Conservation (phyloP, 2,329 filamentous ascomycete genomes). For the Arthroderma uncinatum region DNA sequence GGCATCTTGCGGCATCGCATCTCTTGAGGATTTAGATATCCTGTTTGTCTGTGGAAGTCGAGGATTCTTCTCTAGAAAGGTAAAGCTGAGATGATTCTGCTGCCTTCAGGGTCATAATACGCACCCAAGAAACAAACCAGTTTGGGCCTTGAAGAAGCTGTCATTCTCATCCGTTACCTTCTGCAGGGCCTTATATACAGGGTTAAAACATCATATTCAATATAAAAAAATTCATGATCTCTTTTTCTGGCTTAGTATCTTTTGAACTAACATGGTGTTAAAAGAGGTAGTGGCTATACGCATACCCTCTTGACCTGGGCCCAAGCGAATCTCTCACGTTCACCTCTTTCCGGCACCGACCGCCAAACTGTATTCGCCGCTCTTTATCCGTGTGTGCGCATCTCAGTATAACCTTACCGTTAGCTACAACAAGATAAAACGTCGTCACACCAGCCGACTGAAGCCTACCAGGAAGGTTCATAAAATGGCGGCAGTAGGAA, state of each 20-base stretch:
- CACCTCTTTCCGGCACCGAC: slow-evolving; percentile 12
- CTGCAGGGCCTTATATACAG: slow-evolving; percentile 6
- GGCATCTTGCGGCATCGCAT: background rate
- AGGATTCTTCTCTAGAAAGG: slow-evolving; percentile 21
- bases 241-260: slow-evolving; percentile 3
- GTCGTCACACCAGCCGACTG: slow-evolving; percentile 29
- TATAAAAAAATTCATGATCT: background rate
- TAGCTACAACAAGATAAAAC: slow-evolving; percentile 36
- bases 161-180: slow-evolving; percentile 13
- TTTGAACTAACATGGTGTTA: slow-evolving; percentile 25
- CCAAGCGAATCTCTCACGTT: background rate
- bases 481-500: slow-evolving; percentile 30
- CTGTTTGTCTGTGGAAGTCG: background rate
- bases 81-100: slow-evolving; percentile 26
- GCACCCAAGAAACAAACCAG: slow-evolving; percentile 11
- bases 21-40: background rate
- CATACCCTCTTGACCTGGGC: background rate
- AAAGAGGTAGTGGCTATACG: slow-evolving; percentile 21
- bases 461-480: slow-evolving; percentile 17
- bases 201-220: slow-evolving; percentile 1
- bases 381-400: slow-evolving; percentile 51
- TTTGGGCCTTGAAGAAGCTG: slow-evolving; percentile 12
- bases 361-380: slow-evolving; percentile 61
- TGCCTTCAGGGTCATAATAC: slow-evolving; percentile 15
- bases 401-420: slow-evolving; percentile 38